phyloP scores from a whole-genome alignment of 2,329 filamentous ascomycete genomes.

The Apiospora hydei region DNA sequence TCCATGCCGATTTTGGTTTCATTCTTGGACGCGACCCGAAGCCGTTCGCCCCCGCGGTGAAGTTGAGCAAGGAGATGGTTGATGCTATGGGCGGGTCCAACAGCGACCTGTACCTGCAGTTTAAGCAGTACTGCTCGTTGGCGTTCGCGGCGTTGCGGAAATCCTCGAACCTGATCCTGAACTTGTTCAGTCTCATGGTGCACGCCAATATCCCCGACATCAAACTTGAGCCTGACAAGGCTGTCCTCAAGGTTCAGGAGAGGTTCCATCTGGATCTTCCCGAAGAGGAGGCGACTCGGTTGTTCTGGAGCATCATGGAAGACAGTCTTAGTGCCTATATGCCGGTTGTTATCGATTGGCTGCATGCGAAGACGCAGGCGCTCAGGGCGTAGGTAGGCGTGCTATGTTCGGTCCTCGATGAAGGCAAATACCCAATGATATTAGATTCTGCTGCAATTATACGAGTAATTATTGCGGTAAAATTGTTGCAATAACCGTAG shows the following conservation, averaged over 20 bases:
- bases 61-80: conserved; percentile 97
- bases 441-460: not conserved
- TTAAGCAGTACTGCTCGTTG: conserved; percentile 96
- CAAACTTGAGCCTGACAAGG: conserved; percentile 88
- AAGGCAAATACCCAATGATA: not conserved
- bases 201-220: conserved; percentile 98
- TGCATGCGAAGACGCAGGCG: conserved; percentile 93
- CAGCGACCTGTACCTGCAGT: conserved; percentile 78
- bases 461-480: not conserved
- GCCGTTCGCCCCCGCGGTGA: conserved; percentile 96
- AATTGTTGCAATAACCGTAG: not conserved
- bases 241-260: conserved; percentile 93
- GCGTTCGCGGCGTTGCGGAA: conserved; percentile 92
- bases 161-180: conserved; percentile 88
- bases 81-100: conserved; percentile 93
- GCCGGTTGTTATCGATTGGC: conserved; percentile 90
- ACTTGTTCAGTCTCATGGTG: conserved; percentile 95
- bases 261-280: conserved; percentile 89
- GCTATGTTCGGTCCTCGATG: not conserved
- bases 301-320: conserved; percentile 89
- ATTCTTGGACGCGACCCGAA: conserved; percentile 97
- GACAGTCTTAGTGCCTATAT: conserved; percentile 90
- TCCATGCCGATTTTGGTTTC: conserved; percentile 98
- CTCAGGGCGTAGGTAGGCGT: conserved; percentile 69
- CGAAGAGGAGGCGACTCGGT: conserved; percentile 89